Conservation (phyloP, 768 basidiomycete genomes). For the Leccinellum albellum region DNA sequence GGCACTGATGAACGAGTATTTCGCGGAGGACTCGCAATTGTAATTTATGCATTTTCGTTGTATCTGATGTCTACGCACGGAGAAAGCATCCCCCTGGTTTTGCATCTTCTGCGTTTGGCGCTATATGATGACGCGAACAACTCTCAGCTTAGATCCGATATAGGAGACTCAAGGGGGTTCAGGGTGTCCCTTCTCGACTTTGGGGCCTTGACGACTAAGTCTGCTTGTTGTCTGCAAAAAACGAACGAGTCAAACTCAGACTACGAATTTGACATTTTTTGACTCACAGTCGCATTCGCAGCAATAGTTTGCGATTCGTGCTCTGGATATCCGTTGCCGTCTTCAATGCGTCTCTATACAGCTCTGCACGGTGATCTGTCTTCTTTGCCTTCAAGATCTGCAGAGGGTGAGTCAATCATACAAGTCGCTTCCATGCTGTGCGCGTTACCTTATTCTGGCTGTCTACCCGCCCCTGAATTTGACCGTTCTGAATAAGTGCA, state of each 20-base stretch:
- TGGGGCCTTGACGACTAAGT: constrained; percentile 65
- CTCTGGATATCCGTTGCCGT: constrained; percentile 68
- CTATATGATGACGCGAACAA: not conserved
- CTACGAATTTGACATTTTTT: not conserved
- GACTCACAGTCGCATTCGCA: constrained; percentile 80
- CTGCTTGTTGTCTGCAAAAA: constrained; percentile 67
- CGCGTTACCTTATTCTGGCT: constrained; percentile 78
- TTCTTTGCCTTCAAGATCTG: constrained; percentile 80
- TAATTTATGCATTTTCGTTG: constrained; percentile 14
- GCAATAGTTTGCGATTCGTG: constrained; percentile 71
- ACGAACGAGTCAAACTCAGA: not conserved
- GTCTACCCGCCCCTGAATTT: constrained; percentile 82
- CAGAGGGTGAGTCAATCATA: not conserved
- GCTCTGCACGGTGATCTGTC: constrained; percentile 70
- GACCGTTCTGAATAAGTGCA: constrained; percentile 68
- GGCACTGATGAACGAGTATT: constrained; percentile 77
- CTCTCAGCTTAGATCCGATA: constrained; percentile 13
- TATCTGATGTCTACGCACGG: not conserved
- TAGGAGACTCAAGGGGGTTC: constrained; percentile 14
- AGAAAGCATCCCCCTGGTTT: not conserved
- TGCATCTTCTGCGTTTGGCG: not conserved
- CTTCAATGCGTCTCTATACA: constrained; percentile 74
- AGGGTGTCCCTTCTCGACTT: constrained; percentile 36
- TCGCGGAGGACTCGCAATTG: constrained; percentile 39
- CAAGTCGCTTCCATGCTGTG: not conserved